Evolutionary conservation across 257 asterid species (phyloP).

Genomic region (Solanum bukasovii): DNA sequence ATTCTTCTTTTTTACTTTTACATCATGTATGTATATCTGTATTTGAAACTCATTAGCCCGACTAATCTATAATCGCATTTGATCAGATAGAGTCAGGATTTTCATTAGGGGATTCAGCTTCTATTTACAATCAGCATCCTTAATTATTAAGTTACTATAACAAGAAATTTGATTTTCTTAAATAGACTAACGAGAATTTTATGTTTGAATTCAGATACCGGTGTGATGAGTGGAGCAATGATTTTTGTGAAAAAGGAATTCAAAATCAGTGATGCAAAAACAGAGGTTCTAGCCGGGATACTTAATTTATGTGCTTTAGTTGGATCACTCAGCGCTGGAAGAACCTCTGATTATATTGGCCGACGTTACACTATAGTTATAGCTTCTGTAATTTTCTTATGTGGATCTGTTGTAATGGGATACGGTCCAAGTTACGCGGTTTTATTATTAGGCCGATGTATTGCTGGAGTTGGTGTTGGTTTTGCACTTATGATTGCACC

Average conservation of each 20-base stretch:
- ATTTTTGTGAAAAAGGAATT: slow-evolving; percentile 63
- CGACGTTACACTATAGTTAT: slow-evolving; percentile 43
- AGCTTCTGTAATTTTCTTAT: slow-evolving; percentile 51
- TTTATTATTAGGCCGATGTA: slow-evolving; percentile 43
- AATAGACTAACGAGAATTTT: neutral
- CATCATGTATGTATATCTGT: neutral
- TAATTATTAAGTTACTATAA: neutral
- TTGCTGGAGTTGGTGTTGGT: slow-evolving; percentile 74
- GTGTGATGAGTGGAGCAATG: slow-evolving; percentile 88
- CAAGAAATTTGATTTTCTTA: neutral
- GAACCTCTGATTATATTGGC: slow-evolving; percentile 60
- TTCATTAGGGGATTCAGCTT: neutral
- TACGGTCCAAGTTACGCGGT: slow-evolving; percentile 43
- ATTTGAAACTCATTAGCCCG: neutral
- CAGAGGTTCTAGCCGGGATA: slow-evolving; percentile 60
- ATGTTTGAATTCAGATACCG: slow-evolving; percentile 39
- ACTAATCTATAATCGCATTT: neutral
- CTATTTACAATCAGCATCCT: neutral
- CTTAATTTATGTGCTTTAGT: slow-evolving; percentile 55
- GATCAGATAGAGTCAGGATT: no score
- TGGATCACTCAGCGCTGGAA: slow-evolving; percentile 63
- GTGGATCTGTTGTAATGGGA: slow-evolving; percentile 66
- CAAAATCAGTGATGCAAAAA: slow-evolving; percentile 29
- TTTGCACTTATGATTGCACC: slow-evolving; percentile 89
- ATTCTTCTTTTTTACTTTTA: neutral